A percentile compares a stretch with the other conserved stretches of the same genome.
Evolutionary conservation across 2,329 filamentous ascomycete species (phyloP).

Genomic region (Phoma sp.): DNA sequence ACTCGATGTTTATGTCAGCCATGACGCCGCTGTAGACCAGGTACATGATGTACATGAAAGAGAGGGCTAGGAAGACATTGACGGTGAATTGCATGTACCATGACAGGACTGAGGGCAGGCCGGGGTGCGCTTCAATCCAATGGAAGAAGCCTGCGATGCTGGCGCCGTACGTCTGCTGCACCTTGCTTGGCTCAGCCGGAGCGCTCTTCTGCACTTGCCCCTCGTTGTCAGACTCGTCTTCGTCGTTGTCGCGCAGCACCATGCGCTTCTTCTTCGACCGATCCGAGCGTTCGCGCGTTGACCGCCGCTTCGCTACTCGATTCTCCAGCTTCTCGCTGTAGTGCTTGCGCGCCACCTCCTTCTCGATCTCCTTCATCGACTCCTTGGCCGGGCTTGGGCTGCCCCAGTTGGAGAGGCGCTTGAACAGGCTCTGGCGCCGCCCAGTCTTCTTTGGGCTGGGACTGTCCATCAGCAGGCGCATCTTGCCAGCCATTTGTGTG

Average conservation of each 20-base stretch:
- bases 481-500: slow-evolving; percentile 39
- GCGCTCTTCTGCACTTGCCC: slow-evolving; percentile 2
- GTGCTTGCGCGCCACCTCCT: slow-evolving; percentile 42
- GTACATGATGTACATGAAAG: slow-evolving; percentile 71
- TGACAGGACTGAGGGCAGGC: slow-evolving; percentile 70
- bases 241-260: slow-evolving; percentile 25
- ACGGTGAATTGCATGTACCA: slow-evolving; percentile 72
- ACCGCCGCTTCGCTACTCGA: slow-evolving; percentile 46
- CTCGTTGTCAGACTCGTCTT: slow-evolving; percentile 38
- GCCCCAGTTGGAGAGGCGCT: slow-evolving; percentile 28
- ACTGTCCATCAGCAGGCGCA: slow-evolving; percentile 37
- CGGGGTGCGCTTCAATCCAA: slow-evolving; percentile 70
- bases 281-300: slow-evolving; percentile 16
- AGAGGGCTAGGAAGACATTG: slow-evolving; percentile 68
- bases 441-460: slow-evolving; percentile 44
- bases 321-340: slow-evolving; percentile 50
- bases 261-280: slow-evolving; percentile 35
- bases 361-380: slow-evolving; percentile 37
- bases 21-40: slow-evolving; percentile 73
- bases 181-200: slow-evolving; percentile 12
- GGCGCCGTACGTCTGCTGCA: slow-evolving; percentile 32
- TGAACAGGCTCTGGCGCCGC: slow-evolving; percentile 43
- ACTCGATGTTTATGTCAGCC: slow-evolving; percentile 76
- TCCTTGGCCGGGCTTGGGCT: slow-evolving; percentile 52
- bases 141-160: slow-evolving; percentile 61